These are phyloP conservation scores for Actinomortierella ambigua DNA, from an alignment of 371 early-diverging fungal species.

Conservation along the genomic window DNA sequence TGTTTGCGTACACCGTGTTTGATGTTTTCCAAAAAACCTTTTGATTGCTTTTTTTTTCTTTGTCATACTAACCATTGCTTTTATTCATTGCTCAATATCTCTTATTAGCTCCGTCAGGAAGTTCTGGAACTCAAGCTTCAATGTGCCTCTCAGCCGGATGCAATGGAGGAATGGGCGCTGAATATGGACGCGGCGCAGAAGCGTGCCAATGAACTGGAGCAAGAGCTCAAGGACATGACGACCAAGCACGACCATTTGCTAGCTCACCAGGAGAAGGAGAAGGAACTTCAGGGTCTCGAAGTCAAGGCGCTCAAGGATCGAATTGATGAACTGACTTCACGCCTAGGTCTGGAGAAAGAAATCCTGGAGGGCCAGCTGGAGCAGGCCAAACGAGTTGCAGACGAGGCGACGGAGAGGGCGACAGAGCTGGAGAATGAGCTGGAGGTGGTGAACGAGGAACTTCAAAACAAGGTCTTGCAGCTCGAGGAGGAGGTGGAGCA, in stretches of 20 bases:
- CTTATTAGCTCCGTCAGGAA: slow-evolving; percentile 29
- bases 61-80: not conserved
- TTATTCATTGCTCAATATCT: not conserved
- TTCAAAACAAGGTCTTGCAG: slow-evolving; percentile 39
- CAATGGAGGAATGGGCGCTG: slow-evolving; percentile 21
- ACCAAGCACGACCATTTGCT: slow-evolving; percentile 30
- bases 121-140: slow-evolving; percentile 31
- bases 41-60: not conserved
- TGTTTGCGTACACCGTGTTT: not conserved
- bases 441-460: slow-evolving; percentile 31
- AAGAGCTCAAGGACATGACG: slow-evolving; percentile 28
- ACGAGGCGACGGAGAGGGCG: slow-evolving; percentile 21
- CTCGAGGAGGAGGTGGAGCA: slow-evolving; percentile 34
- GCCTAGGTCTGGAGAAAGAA: slow-evolving; percentile 24
- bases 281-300: slow-evolving; percentile 15
- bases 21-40: not conserved
- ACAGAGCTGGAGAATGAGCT: slow-evolving; percentile 34
- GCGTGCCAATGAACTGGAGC: slow-evolving; percentile 23
- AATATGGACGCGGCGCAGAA: slow-evolving; percentile 6
- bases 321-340: slow-evolving; percentile 26
- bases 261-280: slow-evolving; percentile 26
- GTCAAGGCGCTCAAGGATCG: slow-evolving; percentile 32
- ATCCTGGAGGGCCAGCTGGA: slow-evolving; percentile 28
- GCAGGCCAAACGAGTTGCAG: slow-evolving; percentile 17
- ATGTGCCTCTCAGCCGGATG: slow-evolving; percentile 11